Evolutionary conservation across 495 filamentous ascomycete genomes (phyloP), one percentile per base, ranked within the genome.

Genomic region (Pyrenula aspistea): DNA sequence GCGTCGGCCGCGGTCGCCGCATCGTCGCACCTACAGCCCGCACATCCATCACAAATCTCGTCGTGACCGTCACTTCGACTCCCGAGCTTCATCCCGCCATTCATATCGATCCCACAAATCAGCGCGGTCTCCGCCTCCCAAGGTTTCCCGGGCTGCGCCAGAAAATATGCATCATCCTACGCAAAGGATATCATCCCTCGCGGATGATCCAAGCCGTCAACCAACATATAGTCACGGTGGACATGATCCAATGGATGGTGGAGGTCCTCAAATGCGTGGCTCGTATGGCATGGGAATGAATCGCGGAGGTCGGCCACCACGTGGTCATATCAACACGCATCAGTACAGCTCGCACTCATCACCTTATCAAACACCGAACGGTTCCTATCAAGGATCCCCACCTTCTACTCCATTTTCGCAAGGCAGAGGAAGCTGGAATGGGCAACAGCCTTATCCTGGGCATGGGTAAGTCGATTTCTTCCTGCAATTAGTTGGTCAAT

Each of bases 351-450:
- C 68, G 24, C 76, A 76, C 25, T 83, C 83, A 21, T 76, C 84
- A 3, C 79, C 81, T 19, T 78, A 81, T 53, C 70, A 70, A 47
- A 82, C 77, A 24, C 78, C 83, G 31, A 75, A 71, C 54, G 78
- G 77, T 36, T 84, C 83, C n/a, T 79, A 79, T 60, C 82, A 83
- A 59, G 80, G 77, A 22, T 89, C 84, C 10, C 86, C 88, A 36
- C 80, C 80, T 47, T 76, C 80, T 10, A 76, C 86, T 23, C 84
- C 86, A 1, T 84, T 84, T 66, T 71, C 69, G 42, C 68, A 68
- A 55, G 74, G 76, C 24, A 73, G 81, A 61, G 79, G 79, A 22
- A 77, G 78, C 23, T 81, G 83, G 71, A 72, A 70, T 59, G 80
- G 80, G 60, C 78, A 72, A 58, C 67, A 71, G 62, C 74, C 74